Evolutionary conservation across 2,329 filamentous ascomycete species (phyloP), one percentile per base, ranked within the genome.

Genomic region (Stachybotrys chartarum): DNA sequence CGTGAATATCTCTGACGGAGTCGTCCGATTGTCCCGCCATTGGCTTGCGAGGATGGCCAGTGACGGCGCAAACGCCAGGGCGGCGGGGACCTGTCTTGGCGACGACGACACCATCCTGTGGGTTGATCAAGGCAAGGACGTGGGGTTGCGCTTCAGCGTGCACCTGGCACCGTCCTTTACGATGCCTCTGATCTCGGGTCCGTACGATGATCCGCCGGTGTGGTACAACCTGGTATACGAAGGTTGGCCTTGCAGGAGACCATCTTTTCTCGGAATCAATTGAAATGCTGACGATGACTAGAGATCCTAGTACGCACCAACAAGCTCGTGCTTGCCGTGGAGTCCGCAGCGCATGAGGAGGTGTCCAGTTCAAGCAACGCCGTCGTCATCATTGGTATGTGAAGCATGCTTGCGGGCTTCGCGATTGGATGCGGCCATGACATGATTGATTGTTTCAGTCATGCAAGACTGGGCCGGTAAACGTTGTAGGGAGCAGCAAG

Each of bases 141-240:
- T 90, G 18, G 90, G 90, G 0, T 70, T 94, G 55, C 82, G 81
- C 49, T 83, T 94, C 60, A 78, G 79, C 10, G 85, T 92, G 17
- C 66, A 57, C 39, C 60, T 57, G 44, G 62, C 56, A 12, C 60
- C 60, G n/a, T 62, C 61, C n/a, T 65, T 70, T 68, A 64, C 76
- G 42, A 71, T 74, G 56, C 81, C 84, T 1, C 67, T 88, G 14
- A 72, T 89, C 12, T 70, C 83, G 16, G 72, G 75, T 2, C 72
- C 71, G 10, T 81, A 85, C 52, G 84, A 90, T 54, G 84, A 90
- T 50, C 70, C 80, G n/a, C 78, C 85, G 4, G 82, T 89, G 10
- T 83, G 78, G 54, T 94, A 91, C 66, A 80, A 80, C 48, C 74
- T 94, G 31, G 81, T 88, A 55, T 88, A 90, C 64, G 78, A 89